Evolutionary conservation across 2,329 filamentous ascomycete genomes (phyloP).

Genomic region (Tolypocladium endophyticum): DNA sequence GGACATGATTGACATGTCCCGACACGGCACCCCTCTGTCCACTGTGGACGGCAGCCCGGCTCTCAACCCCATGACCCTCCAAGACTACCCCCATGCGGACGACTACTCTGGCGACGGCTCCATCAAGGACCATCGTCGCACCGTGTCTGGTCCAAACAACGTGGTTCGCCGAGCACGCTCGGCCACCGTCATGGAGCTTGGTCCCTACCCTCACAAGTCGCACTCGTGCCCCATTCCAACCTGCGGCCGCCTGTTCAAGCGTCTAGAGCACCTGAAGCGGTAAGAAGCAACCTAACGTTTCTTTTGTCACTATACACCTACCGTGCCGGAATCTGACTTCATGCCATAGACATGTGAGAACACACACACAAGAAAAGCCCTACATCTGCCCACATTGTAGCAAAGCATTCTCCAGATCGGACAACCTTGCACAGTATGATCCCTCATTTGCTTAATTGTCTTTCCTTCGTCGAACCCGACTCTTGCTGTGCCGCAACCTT

Average conservation of each 20-base stretch:
- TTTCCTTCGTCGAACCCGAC: conserved; percentile 14
- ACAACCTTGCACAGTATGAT: conserved; percentile 94
- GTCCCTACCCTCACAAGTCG: conserved; percentile 93
- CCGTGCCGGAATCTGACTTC: conserved; percentile 11
- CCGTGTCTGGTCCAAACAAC: conserved; percentile 61
- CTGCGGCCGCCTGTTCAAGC: conserved; percentile 95
- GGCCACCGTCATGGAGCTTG: conserved; percentile 92
- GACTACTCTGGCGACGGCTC: conserved; percentile 46
- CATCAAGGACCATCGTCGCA: conserved; percentile 43
- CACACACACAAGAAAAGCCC: conserved; percentile 97
- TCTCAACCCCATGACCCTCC: conserved; percentile 58
- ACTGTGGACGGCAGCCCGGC: conserved; percentile 74
- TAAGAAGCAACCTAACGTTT: conserved; percentile 47
- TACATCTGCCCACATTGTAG: conserved; percentile 97
- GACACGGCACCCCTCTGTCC: conserved; percentile 82
- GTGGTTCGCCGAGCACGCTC: conserved; percentile 85
- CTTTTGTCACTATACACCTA: conserved; percentile 10
- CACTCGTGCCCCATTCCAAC: conserved; percentile 99
- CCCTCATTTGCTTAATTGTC: conserved; percentile 25
- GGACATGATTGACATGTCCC: conserved; percentile 72
- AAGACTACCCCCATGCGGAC: conserved; percentile 57
- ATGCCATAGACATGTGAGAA: conserved; percentile 78
- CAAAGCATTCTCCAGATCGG: conserved; percentile 96
- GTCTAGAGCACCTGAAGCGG: conserved; percentile 98
- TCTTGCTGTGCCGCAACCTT: not conserved